Conservation (phyloP, 192 early-diverging fungal genomes). For the Coemansia umbellata region DNA sequence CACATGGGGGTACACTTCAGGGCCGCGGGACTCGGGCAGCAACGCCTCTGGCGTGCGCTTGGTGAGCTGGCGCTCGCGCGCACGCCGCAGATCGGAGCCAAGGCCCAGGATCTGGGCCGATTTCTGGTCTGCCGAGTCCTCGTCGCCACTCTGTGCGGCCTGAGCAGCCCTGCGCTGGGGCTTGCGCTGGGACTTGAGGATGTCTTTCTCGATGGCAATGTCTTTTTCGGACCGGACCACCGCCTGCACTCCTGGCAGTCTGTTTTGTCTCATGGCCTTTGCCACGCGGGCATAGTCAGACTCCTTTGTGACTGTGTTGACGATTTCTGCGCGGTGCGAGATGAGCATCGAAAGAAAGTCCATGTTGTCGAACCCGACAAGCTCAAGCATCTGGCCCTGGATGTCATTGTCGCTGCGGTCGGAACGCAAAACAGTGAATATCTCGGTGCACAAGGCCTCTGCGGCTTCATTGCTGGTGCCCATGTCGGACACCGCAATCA, state of each 20-base stretch:
- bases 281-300: slow-evolving; percentile 25
- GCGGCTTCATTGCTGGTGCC: slow-evolving; percentile 11
- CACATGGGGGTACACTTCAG: slow-evolving; percentile 72
- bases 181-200: slow-evolving; percentile 25
- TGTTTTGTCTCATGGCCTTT: slow-evolving; percentile 1
- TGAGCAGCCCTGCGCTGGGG: background rate
- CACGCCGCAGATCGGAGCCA: slow-evolving; percentile 29
- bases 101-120: slow-evolving; percentile 32
- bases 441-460: slow-evolving; percentile 27
- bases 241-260: slow-evolving; percentile 27
- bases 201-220: slow-evolving; percentile 30
- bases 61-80: slow-evolving; percentile 45
- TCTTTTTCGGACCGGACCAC: slow-evolving; percentile 25
- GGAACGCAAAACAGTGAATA: slow-evolving; percentile 23
- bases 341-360: slow-evolving; percentile 40
- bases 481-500: slow-evolving; percentile 7
- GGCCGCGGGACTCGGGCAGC: slow-evolving; percentile 11
- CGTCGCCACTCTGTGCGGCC: background rate
- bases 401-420: slow-evolving; percentile 37
- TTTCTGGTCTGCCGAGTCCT: slow-evolving; percentile 14
- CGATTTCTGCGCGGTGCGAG: slow-evolving; percentile 26
- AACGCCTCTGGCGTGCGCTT: slow-evolving; percentile 25
- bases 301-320: slow-evolving; percentile 20
- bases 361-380: slow-evolving; percentile 47
- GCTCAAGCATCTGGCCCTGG: slow-evolving; percentile 44